Base-by-base conservation (phyloP, 83 land plant species). In the Picea abies region DNA sequence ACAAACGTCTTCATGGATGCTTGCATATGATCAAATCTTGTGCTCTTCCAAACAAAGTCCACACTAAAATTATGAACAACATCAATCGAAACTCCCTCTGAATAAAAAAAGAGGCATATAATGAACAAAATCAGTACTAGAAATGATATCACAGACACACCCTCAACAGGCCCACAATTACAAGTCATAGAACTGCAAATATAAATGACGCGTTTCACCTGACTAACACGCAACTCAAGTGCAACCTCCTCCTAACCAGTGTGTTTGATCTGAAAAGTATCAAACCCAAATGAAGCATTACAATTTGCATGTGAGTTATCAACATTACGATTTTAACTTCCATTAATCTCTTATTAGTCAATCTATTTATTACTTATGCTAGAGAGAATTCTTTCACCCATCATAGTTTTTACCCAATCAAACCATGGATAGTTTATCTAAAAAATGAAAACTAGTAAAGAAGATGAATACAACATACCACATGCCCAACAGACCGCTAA, bases 161-260 rank as follows among this genome's bases (percentile, higher is more conserved):
- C 12, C 14, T 52, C 58, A 10, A 11, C 14, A 11, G 3, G 12
- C 58, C 58, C 3, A 11, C 58, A 2, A 52, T 3, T 12, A 35
- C 49, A 14, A 78, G 5, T 32, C 76, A 78, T 19, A 19, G 79
- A 35, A 5, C 58, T 52, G 58, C 58, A 52, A 52, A 65, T 11
- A 79, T 14, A 70, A 70, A 14, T 17, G 60, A 56, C 22, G n/a
- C 6, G n/a, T 65, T 49, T 73, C 86, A 95, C 98, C 97, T 96
- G 97, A 88, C 93, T 94, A 22, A 97, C 99, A 61, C 99, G 99
- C 73, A 98, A 94, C 85, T 98, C 99, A 79, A 96, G 91, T 22
- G 99, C 99, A 85, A 98, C 99, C 86, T 98, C 99, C 87, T 98
- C 99, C 84, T 96, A 97, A 76, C 99, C 99, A 65, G 99, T 98